phyloP scores from a whole-genome alignment of 176 grass and related monocot species.

The Ananas comosus region DNA sequence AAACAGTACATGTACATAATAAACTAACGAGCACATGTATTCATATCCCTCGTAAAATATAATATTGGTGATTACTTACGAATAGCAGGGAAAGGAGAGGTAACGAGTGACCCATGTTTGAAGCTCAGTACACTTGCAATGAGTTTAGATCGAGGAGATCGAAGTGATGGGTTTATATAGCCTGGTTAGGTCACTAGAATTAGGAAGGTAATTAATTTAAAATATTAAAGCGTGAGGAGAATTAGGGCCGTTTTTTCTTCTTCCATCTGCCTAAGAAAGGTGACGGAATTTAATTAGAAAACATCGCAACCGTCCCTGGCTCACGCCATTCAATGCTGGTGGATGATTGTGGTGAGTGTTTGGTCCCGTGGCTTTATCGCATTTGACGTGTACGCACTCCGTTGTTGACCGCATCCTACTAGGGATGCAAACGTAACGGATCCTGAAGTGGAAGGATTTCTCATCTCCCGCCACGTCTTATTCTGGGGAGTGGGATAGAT shows the following conservation, averaged over 20 bases:
- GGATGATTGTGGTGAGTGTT: background rate
- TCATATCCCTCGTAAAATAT: background rate
- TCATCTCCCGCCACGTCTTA: too few relatives aligned
- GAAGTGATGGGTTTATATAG: constrained; percentile 15
- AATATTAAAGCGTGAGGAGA: background rate
- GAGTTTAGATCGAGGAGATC: background rate
- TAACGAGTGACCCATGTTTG: constrained; percentile 15
- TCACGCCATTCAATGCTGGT: constrained; percentile 32
- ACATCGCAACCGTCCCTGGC: constrained; percentile 24
- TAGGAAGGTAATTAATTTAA: background rate
- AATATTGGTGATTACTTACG: constrained; percentile 3
- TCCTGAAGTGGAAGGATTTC: too few relatives aligned
- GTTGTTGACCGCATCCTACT: background rate
- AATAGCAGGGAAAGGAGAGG: constrained; percentile 17
- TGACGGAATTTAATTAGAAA: constrained; percentile 22
- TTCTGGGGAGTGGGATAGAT: too few relatives aligned
- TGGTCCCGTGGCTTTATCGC: background rate
- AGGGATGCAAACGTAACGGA: too few relatives aligned
- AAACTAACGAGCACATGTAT: background rate
- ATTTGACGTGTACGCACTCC: background rate
- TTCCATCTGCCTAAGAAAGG: constrained; percentile 14
- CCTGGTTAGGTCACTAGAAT: background rate
- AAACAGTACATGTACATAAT: background rate
- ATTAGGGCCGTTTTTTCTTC: constrained; percentile 17
- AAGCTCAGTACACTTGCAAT: too few relatives aligned